Percentiles rank a stretch among this genome's conserved stretches.
These are phyloP conservation scores for Cruciata laevipes DNA, from an alignment of 257 asterid species.

Conservation along the genomic window DNA sequence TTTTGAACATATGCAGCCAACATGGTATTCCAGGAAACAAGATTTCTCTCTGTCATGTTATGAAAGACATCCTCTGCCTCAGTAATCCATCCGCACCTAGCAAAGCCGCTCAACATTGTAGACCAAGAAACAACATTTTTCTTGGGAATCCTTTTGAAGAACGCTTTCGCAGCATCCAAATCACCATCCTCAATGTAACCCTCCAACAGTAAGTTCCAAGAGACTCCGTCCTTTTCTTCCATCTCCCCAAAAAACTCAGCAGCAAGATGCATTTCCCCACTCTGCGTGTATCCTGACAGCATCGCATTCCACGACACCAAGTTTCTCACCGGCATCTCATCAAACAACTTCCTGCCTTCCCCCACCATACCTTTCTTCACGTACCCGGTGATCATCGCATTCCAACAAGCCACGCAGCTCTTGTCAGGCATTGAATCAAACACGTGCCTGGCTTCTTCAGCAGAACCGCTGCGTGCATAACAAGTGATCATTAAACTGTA, in stretches of 20 bases:
- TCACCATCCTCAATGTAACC: slow-evolving; percentile 27
- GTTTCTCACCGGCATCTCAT: slow-evolving; percentile 25
- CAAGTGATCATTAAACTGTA: slow-evolving; percentile 39
- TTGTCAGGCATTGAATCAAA: slow-evolving; percentile 32
- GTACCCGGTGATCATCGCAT: slow-evolving; percentile 43
- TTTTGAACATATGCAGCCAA: slow-evolving; percentile 31
- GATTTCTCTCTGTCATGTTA: slow-evolving; percentile 20
- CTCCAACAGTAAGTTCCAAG: slow-evolving; percentile 31
- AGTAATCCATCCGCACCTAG: slow-evolving; percentile 18
- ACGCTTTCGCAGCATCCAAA: slow-evolving; percentile 23
- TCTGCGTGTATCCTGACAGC: slow-evolving; percentile 31
- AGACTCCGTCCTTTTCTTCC: slow-evolving; percentile 25
- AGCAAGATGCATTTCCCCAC: slow-evolving; percentile 26
- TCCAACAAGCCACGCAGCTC: slow-evolving; percentile 36
- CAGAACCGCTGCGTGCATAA: slow-evolving; percentile 24
- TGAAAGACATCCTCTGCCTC: slow-evolving; percentile 28
- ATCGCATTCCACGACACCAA: slow-evolving; percentile 34
- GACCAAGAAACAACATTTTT: slow-evolving; percentile 31
- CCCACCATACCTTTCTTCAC: slow-evolving; percentile 26
- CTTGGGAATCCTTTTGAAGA: slow-evolving; percentile 24
- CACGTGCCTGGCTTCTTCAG: slow-evolving; percentile 26
- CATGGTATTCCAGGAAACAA: slow-evolving; percentile 41
- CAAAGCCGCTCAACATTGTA: slow-evolving; percentile 34
- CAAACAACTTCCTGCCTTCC: slow-evolving; percentile 29
- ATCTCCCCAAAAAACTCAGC: slow-evolving; percentile 28